Conservation (phyloP, 345 rosid species). For the Camelina laxa region DNA sequence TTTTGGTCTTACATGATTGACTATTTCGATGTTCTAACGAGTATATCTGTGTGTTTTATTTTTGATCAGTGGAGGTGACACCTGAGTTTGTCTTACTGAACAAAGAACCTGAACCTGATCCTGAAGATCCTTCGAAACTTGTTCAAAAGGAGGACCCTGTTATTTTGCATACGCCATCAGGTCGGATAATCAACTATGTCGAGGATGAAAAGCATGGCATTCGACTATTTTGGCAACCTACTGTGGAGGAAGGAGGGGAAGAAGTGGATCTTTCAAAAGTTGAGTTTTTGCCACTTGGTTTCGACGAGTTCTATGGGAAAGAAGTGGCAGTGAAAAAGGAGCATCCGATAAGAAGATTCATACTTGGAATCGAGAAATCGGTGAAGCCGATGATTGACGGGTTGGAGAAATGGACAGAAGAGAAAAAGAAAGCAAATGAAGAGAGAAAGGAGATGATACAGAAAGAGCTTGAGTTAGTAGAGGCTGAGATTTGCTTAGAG, state of each 20-base stretch:
- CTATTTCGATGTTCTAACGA: slow-evolving; percentile 7
- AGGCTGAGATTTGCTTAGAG: slow-evolving; percentile 85
- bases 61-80: slow-evolving; percentile 61
- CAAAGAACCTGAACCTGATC: slow-evolving; percentile 89
- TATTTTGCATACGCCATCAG: slow-evolving; percentile 81
- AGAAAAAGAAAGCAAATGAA: slow-evolving; percentile 68
- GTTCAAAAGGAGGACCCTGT: slow-evolving; percentile 75
- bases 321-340: slow-evolving; percentile 54
- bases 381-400: slow-evolving; percentile 57
- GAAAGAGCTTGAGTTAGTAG: slow-evolving; percentile 76
- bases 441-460: slow-evolving; percentile 62
- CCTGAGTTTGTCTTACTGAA: slow-evolving; percentile 81
- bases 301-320: slow-evolving; percentile 81
- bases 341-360: slow-evolving; percentile 50
- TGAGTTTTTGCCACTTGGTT: slow-evolving; percentile 86
- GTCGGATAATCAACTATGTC: slow-evolving; percentile 74
- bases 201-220: slow-evolving; percentile 89
- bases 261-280: slow-evolving; percentile 65
- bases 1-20: slow-evolving; percentile 23
- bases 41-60: background rate
- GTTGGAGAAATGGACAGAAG: slow-evolving; percentile 81
- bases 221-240: slow-evolving; percentile 91
- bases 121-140: slow-evolving; percentile 78
- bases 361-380: slow-evolving; percentile 57
- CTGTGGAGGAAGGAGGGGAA: slow-evolving; percentile 76